Evolutionary conservation across 225 moss, liverwort and hornwort genomes (phyloP).

Genomic region (Antitrichia curtipendula): DNA sequence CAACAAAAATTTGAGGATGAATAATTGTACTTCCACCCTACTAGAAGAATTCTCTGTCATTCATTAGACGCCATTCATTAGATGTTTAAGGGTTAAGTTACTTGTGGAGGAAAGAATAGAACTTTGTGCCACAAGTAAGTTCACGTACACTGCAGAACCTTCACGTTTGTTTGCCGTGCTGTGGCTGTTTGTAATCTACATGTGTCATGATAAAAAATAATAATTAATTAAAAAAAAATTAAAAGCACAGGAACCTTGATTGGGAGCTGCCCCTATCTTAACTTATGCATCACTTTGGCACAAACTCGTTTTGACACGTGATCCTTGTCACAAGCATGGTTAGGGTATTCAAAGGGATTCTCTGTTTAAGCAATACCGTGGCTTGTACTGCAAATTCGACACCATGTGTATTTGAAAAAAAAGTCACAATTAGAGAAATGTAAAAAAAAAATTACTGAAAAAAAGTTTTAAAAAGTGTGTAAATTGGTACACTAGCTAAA

Average conservation of each 20-base stretch:
- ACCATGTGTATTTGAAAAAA: not conserved
- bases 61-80: too few species aligned
- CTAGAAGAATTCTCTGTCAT: too few species aligned
- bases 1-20: too few species aligned
- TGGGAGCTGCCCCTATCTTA: not conserved
- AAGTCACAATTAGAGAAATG: not conserved
- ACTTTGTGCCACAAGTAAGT: too few species aligned
- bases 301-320: not conserved
- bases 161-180: not conserved
- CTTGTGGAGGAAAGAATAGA: not conserved
- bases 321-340: not conserved
- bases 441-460: not conserved
- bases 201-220: too few species aligned
- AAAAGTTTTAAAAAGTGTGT: too few species aligned
- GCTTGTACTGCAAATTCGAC: not conserved
- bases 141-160: not conserved
- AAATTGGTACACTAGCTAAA: not conserved
- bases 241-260: not conserved
- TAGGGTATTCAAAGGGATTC: not conserved
- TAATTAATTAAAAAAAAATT: too few species aligned
- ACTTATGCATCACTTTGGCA: not conserved
- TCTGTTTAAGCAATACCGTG: not conserved
- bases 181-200: not conserved
- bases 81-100: too few species aligned
- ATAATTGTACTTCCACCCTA: too few species aligned